Evolutionary conservation across 2,329 filamentous ascomycete genomes (phyloP), one percentile per base, ranked within the genome.

Genomic region (Aureobasidium uvarum): DNA sequence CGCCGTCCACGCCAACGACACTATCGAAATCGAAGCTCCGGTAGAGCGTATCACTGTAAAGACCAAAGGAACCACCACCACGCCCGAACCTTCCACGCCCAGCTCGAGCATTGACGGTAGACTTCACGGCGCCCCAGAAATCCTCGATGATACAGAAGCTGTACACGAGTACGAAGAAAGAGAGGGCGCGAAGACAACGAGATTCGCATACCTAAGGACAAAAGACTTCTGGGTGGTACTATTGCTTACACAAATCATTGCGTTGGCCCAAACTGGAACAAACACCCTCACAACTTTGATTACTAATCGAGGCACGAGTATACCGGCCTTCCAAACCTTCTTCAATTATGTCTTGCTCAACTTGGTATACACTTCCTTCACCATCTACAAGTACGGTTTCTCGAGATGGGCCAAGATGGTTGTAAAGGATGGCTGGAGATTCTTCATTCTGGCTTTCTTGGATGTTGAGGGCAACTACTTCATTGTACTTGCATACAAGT

Each of bases 381-480:
- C 91, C 16, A 79, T 97, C 39, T 90, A 91, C 81, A 84, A 85
- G 70, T 91, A 96, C 74, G 94, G 95, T 5, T 83, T 87, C 71
- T 86, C 85, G 72, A 85, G 85, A 71, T 96, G 90, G 84, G 74
- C 79, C 54, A 79, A 80, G 56, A 76, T 96, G 64, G 73, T 92
- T 16, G 75, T 80, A 62, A 84, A 82, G 67, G 89, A 96, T 74
- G 91, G 92, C 66, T 98, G 94, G 95, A 92, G 92, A 79, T 98
- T 96, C 80, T 84, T 96, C 72, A 91, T 97, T 77, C 86, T 99
- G 67, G 87, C 90, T 62, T 97, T 98, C 77, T 85, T 95, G 71
- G 95, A 99, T 74, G 94, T 98, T 58, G 86, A 97, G 79, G 95
- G 95, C 68, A 99, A 99, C 80, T 99, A 97, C 82, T 98, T 98